phyloP scores from a whole-genome alignment of 2,329 filamentous ascomycete species.

The Paracorniculantispora psalliotae region DNA sequence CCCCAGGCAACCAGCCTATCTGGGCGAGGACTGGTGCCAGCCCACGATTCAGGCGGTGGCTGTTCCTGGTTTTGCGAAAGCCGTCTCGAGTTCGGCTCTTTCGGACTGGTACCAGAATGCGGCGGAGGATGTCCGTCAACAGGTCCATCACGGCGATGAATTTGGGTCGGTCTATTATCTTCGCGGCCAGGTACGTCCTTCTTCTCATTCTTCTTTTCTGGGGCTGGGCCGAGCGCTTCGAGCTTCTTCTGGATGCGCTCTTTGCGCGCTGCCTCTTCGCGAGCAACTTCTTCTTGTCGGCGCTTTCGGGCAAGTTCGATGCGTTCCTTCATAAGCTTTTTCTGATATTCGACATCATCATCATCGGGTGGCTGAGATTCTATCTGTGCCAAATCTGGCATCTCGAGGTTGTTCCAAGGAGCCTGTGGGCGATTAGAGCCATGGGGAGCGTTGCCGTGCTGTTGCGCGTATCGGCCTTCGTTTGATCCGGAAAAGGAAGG shows the following conservation, averaged over 20 bases:
- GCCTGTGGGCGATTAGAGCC: constrained; percentile 25
- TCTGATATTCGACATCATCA: constrained; percentile 57
- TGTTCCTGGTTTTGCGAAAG: constrained; percentile 29
- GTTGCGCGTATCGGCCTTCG: constrained; percentile 47
- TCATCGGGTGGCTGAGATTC: constrained; percentile 27
- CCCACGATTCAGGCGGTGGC: constrained; percentile 34
- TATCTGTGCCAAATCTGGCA: constrained; percentile 14
- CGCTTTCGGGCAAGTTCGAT: constrained; percentile 65
- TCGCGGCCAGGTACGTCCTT: constrained; percentile 45
- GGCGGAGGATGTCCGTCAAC: constrained; percentile 18
- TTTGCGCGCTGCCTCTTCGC: constrained; percentile 65
- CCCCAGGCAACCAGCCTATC: constrained; percentile 51
- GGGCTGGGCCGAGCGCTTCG: constrained; percentile 61
- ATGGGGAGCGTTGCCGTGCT: constrained; percentile 20
- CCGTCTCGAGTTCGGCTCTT: constrained; percentile 22
- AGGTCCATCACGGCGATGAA: constrained; percentile 28
- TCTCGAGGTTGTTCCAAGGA: constrained; percentile 24
- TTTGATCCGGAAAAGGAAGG: constrained; percentile 46
- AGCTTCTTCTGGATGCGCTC: constrained; percentile 70
- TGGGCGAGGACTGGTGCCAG: constrained; percentile 32
- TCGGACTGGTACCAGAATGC: constrained; percentile 17
- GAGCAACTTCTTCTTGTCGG: constrained; percentile 61
- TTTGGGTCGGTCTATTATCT: constrained; percentile 28
- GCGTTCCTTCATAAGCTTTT: constrained; percentile 67
- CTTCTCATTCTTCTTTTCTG: constrained; percentile 54